A percentile compares a stretch with the other conserved stretches of the same genome.
These are phyloP conservation scores for Lactifluus piperatus DNA, from an alignment of 768 basidiomycete species.

Conservation along the genomic window DNA sequence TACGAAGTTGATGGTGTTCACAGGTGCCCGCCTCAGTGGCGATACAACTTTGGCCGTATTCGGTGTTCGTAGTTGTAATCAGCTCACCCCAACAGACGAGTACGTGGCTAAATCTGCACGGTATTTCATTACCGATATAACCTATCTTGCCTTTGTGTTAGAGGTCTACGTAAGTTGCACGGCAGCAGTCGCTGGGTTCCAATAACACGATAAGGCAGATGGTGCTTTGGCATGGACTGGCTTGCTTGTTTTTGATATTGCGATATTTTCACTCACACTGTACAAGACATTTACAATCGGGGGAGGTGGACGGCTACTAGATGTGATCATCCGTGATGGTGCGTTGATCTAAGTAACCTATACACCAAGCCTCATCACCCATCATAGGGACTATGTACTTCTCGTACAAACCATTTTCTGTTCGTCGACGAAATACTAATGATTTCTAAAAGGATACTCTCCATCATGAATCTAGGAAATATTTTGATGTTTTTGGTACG, in stretches of 20 bases:
- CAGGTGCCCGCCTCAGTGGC: neutral
- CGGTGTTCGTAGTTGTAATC: neutral
- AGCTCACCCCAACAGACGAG: neutral
- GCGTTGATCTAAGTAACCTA: neutral
- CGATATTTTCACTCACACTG: conserved; percentile 8
- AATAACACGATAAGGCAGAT: neutral
- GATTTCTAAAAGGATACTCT: neutral
- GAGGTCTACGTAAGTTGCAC: conserved; percentile 2
- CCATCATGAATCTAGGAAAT: conserved; percentile 1
- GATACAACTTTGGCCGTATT: neutral
- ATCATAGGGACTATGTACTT: conserved; percentile 7
- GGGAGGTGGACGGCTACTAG: neutral
- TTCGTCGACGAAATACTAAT: neutral
- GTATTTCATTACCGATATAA: neutral
- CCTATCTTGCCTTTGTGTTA: neutral
- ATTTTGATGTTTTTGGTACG: conserved; percentile 8
- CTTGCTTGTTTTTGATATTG: conserved; percentile 1
- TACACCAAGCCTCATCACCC: neutral
- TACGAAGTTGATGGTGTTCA: neutral
- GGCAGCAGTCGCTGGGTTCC: neutral
- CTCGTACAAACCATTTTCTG: neutral
- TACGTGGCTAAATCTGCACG: neutral
- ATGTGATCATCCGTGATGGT: conserved; percentile 14
- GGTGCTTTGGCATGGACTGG: conserved; percentile 6
- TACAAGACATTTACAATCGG: conserved; percentile 3